Conservation (phyloP, 768 basidiomycete species). For the Trametes maxima region DNA sequence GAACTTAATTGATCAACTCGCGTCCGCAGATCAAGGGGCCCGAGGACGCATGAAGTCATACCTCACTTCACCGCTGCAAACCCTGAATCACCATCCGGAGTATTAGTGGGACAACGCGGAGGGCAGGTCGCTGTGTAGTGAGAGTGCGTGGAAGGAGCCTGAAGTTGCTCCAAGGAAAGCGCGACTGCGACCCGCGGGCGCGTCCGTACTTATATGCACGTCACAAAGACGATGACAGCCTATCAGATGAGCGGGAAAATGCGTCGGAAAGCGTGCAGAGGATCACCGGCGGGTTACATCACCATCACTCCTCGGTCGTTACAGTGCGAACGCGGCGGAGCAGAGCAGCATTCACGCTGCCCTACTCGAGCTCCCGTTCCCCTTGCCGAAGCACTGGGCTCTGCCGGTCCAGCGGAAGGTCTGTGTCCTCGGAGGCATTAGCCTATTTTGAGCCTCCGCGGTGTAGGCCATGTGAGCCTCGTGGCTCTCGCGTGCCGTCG, state of each 20-base stretch:
- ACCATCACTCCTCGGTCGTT: constrained; percentile 13
- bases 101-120: constrained; percentile 6
- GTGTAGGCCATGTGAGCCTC: constrained; percentile 19
- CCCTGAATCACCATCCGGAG: constrained; percentile 12
- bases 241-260: constrained; percentile 20
- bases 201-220: constrained; percentile 17
- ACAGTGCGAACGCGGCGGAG: constrained; percentile 21
- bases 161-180: constrained; percentile 18
- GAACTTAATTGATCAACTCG: background rate
- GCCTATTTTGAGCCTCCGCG: constrained; percentile 13
- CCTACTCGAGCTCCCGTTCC: constrained; percentile 21
- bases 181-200: constrained; percentile 1
- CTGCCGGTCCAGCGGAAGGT: constrained; percentile 13
- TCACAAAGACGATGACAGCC: constrained; percentile 1
- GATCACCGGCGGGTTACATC: constrained; percentile 22
- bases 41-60: constrained; percentile 12
- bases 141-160: background rate
- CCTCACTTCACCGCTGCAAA: constrained; percentile 7
- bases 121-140: background rate
- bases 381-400: constrained; percentile 13
- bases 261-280: constrained; percentile 15
- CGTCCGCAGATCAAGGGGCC: background rate
- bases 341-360: constrained; percentile 7
- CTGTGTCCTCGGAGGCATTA: constrained; percentile 12
- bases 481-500: constrained; percentile 24